These are phyloP conservation scores for Dryas alaskensis DNA, from an alignment of 306 rosid species.

Conservation along the genomic window DNA sequence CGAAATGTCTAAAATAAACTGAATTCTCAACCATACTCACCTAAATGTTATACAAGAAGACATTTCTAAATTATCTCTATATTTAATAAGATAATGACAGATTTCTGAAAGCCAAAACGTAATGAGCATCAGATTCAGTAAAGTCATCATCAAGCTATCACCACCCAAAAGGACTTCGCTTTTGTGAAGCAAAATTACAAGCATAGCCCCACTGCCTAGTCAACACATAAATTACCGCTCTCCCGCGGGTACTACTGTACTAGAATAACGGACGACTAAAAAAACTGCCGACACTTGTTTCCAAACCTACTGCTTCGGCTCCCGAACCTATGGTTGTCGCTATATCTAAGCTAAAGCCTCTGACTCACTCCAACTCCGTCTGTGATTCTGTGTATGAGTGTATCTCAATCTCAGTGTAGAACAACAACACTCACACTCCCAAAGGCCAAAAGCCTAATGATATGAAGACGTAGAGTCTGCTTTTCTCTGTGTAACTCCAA, in stretches of 20 bases:
- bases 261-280: not conserved
- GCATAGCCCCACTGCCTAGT: not conserved
- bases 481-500: not conserved
- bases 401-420: not conserved
- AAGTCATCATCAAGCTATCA: too few species aligned
- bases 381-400: not conserved
- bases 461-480: constrained; percentile 1
- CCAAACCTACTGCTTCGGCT: constrained; percentile 19
- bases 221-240: constrained; percentile 10
- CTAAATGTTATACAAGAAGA: too few species aligned
- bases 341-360: not conserved
- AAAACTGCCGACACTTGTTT: constrained; percentile 31
- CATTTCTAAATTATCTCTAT: too few species aligned
- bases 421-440: constrained; percentile 5
- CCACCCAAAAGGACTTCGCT: not conserved
- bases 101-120: too few species aligned
- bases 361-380: constrained; percentile 22
- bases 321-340: constrained; percentile 9
- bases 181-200: not conserved
- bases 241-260: not conserved
- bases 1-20: too few species aligned
- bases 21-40: too few species aligned
- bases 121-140: too few species aligned
- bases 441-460: not conserved
- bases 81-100: too few species aligned